These are phyloP conservation scores for Lumnitzera littorea DNA, from an alignment of 345 rosid species.

Conservation along the genomic window DNA sequence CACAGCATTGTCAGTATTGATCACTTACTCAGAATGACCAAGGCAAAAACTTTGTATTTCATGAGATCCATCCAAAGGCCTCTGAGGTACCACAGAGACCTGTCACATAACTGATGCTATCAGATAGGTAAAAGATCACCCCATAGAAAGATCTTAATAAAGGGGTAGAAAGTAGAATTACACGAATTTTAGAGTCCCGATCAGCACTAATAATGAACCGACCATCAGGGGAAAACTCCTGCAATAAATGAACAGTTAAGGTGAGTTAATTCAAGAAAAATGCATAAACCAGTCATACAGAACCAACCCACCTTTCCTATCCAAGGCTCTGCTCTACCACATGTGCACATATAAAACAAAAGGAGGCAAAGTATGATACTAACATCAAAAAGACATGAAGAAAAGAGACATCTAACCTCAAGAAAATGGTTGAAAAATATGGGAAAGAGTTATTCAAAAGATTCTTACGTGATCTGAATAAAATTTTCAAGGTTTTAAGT, in stretches of 20 bases:
- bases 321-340: not conserved
- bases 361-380: not conserved
- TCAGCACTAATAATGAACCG: constrained; percentile 68
- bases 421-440: not conserved
- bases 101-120: constrained; percentile 19
- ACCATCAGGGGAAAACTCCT: constrained; percentile 94
- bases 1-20: constrained; percentile 11
- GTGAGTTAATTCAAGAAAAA: too few relatives aligned
- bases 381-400: not conserved
- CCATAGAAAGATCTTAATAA: constrained; percentile 4
- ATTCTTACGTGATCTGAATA: too few relatives aligned
- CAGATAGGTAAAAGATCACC: constrained; percentile 8
- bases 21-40: constrained; percentile 94
- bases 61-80: constrained; percentile 84
- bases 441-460: too few relatives aligned
- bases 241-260: constrained; percentile 12
- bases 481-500: too few relatives aligned
- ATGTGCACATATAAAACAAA: not conserved
- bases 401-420: not conserved
- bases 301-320: not conserved
- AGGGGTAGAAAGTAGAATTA: constrained; percentile 23
- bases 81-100: constrained; percentile 80
- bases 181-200: constrained; percentile 90
- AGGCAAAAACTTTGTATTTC: constrained; percentile 94
- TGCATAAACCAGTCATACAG: too few relatives aligned